Base-by-base conservation (phyloP, 129 eudicot species). In the Glebionis coronaria region DNA sequence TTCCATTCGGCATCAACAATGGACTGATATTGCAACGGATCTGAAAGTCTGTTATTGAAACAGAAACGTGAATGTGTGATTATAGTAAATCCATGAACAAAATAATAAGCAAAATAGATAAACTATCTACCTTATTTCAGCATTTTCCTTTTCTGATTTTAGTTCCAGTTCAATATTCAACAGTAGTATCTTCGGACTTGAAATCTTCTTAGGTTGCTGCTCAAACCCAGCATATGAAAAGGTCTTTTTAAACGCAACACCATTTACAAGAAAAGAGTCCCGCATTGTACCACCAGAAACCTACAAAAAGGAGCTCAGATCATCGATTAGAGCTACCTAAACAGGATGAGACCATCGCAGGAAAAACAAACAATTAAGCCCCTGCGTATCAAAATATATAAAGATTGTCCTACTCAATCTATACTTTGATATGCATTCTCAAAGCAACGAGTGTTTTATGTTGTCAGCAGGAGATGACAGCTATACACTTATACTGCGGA, bases 1-100 rank as follows among this genome's bases (percentile, higher is more conserved):
- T 94, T 94, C 99, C 99, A 94, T 71, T 94, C 99, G 2, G 99
- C 99, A 78, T 94, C 97, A 77, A 94, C 99, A 62, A 94, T 94
- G 51, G 99, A 94, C 79, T 94, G 97, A 76, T 94, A 94, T 76
- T 89, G 95, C 67, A 87, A 23, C 11, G 99, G 99, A 71, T 94
- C 99, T 29, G 99, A 82, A 61, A 94, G 85, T 62, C 99, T 94
- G 83, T 54, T 42, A 19, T 47, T 8, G 45, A 28, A 72, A n/a
- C 12, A 12, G 27, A 69, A 63, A 52, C 53, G 23, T 25, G 42
- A 60, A 59, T 35, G 35, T 23, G 25, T 52, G 25, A 73, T 47
- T 40, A 65, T 55, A 44, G 25, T 10, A 57, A n/a, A 23, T 29
- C 45, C 23, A 46, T 27, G 23, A 27, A 14, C 19, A 28, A 29